Percentiles rank a stretch among this genome's conserved stretches.
phyloP scores from a whole-genome alignment of 2,329 filamentous ascomycete genomes.

The Aspergillus sergii region DNA sequence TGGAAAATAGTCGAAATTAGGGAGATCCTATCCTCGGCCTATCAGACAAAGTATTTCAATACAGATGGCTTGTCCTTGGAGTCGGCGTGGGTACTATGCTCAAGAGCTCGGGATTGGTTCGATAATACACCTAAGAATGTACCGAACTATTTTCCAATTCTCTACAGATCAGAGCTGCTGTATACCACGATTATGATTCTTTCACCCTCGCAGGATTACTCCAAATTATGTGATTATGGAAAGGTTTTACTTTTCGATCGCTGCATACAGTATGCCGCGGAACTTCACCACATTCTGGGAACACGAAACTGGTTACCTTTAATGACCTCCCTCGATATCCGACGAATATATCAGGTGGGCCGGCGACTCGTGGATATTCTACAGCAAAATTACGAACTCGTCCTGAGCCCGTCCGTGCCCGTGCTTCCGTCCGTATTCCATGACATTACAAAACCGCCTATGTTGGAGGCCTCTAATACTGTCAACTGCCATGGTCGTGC shows the following conservation, averaged over 20 bases:
- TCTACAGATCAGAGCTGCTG: constrained; percentile 84
- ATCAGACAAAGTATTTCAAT: constrained; percentile 83
- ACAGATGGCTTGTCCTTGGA: constrained; percentile 66
- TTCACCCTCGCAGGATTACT: constrained; percentile 74
- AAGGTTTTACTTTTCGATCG: constrained; percentile 85
- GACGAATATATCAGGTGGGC: constrained; percentile 75
- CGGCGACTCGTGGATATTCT: constrained; percentile 60
- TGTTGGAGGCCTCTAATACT: constrained; percentile 33
- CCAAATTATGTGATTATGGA: constrained; percentile 71
- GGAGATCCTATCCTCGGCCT: constrained; percentile 84
- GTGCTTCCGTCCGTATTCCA: constrained; percentile 30
- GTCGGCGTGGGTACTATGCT: constrained; percentile 43
- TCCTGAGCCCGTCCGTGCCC: constrained; percentile 37
- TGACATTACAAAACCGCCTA: constrained; percentile 36
- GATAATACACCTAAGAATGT: constrained; percentile 70
- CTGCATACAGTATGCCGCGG: constrained; percentile 76
- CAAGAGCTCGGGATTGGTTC: constrained; percentile 74
- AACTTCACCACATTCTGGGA: constrained; percentile 69
- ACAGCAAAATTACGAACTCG: constrained; percentile 53
- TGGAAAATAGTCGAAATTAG: constrained; percentile 80
- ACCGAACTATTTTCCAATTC: constrained; percentile 66
- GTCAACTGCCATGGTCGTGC: constrained; percentile 38
- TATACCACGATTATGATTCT: constrained; percentile 92
- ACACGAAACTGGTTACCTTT: constrained; percentile 64
- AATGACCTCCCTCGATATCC: constrained; percentile 83